Percentiles rank a stretch among this genome's conserved stretches.
These are phyloP conservation scores for Epithele typhae DNA, from an alignment of 768 basidiomycete genomes.

Conservation along the genomic window DNA sequence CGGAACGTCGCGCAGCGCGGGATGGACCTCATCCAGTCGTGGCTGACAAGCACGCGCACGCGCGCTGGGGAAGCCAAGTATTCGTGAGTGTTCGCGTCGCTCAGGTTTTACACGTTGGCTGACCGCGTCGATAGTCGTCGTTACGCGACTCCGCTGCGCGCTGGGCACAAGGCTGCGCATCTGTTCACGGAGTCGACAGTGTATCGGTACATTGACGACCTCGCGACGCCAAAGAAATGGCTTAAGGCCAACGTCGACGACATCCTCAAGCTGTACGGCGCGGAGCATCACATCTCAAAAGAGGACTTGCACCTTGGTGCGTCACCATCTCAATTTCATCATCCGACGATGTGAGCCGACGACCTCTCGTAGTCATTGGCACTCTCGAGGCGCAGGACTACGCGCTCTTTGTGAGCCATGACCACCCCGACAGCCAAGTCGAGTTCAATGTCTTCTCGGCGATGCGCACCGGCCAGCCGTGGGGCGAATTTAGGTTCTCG, in stretches of 20 bases:
- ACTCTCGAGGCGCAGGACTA: slow-evolving; percentile 67
- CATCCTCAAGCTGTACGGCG: slow-evolving; percentile 54
- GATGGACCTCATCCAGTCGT: slow-evolving; percentile 49
- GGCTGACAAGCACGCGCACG: slow-evolving; percentile 24
- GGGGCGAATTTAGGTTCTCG: slow-evolving; percentile 69
- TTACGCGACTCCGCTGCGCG: slow-evolving; percentile 56
- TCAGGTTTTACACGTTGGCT: no score
- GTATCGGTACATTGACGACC: slow-evolving; percentile 60
- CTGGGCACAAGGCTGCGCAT: slow-evolving; percentile 62
- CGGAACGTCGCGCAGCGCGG: slow-evolving; percentile 56
- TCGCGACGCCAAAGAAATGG: slow-evolving; percentile 68
- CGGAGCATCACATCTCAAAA: slow-evolving; percentile 28
- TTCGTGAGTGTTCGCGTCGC: slow-evolving; percentile 30
- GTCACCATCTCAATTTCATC: slow-evolving; percentile 4
- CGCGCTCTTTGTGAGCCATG: slow-evolving; percentile 71
- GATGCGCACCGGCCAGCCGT: slow-evolving; percentile 50
- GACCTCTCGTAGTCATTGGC: slow-evolving; percentile 54
- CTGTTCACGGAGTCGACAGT: slow-evolving; percentile 67
- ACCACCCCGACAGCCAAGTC: slow-evolving; percentile 56
- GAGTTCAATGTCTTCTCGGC: slow-evolving; percentile 65
- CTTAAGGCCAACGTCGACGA: slow-evolving; percentile 64
- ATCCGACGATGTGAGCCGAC: no score
- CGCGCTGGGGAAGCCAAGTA: slow-evolving; percentile 28
- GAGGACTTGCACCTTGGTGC: slow-evolving; percentile 35
- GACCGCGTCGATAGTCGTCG: slow-evolving; percentile 31